Evolutionary conservation across 176 grass and related monocot genomes (phyloP).

Genomic region (Zea luxurians): DNA sequence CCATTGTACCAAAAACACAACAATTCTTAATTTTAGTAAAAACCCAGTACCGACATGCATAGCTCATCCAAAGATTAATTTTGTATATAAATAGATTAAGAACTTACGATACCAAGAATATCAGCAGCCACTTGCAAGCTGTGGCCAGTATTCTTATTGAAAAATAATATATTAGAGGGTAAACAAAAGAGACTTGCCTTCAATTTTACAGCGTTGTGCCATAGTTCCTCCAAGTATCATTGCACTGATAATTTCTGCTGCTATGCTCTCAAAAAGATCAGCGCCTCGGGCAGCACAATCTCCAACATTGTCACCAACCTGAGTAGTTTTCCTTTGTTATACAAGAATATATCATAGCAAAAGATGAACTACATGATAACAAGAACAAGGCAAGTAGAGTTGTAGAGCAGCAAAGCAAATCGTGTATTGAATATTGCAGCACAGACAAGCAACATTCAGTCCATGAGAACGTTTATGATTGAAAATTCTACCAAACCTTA

Average conservation of each 20-base stretch:
- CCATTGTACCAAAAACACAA: background rate
- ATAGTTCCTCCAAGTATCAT: constrained; percentile 99
- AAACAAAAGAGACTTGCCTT: constrained; percentile 56
- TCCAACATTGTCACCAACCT: constrained; percentile 99
- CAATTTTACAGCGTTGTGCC: constrained; percentile 98
- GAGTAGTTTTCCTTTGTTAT: constrained; percentile 32
- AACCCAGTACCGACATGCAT: background rate
- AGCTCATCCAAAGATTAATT: constrained; percentile 5
- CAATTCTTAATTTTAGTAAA: constrained; percentile 23
- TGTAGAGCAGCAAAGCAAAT: constrained; percentile 18
- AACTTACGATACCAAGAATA: constrained; percentile 22
- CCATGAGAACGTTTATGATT: background rate
- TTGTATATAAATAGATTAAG: background rate
- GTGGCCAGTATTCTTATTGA: constrained; percentile 21
- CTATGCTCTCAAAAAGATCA: constrained; percentile 99
- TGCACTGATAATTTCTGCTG: constrained; percentile 99
- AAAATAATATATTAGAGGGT: constrained; percentile 6
- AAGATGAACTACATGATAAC: constrained; percentile 29
- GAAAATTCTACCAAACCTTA: constrained; percentile 12
- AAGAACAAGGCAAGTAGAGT: constrained; percentile 16
- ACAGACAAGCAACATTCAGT: constrained; percentile 20
- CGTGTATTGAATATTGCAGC: constrained; percentile 23
- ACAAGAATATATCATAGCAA: constrained; percentile 21
- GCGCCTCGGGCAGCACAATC: constrained; percentile 97
- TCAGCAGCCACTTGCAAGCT: background rate